Percentiles rank a stretch among this genome's conserved stretches.
Conservation (phyloP, 805 yeast species). For the Wickerhamomyces ciferrii region DNA sequence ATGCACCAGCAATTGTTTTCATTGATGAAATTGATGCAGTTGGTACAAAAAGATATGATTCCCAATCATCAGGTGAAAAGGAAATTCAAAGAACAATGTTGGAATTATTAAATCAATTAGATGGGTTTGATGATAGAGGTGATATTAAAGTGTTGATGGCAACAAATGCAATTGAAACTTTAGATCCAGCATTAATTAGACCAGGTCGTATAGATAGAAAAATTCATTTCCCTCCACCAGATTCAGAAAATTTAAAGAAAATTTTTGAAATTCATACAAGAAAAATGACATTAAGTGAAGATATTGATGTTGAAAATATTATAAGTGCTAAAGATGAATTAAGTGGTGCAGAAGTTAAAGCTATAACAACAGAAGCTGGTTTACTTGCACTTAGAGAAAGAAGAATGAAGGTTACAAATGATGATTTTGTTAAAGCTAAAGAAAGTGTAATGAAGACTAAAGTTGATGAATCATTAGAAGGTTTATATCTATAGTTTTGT, state of each 20-base stretch:
- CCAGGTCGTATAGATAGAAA: conserved; percentile 98
- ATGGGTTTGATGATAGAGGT: conserved; percentile 96
- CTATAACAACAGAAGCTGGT: conserved; percentile 97
- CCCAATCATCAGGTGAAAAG: conserved; percentile 87
- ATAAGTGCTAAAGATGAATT: conserved; percentile 89
- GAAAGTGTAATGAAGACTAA: conserved; percentile 95
- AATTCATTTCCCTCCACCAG: conserved; percentile 94
- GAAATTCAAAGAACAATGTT: conserved; percentile 98
- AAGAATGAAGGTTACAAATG: conserved; percentile 94
- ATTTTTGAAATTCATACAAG: conserved; percentile 88
- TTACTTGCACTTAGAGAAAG: conserved; percentile 92
- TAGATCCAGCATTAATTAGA: conserved; percentile 94
- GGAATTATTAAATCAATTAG: conserved; percentile 90
- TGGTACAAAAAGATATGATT: conserved; percentile 96
- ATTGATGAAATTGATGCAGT: conserved; percentile 99
- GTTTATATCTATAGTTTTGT: conserved; percentile 55
- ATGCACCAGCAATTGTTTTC: conserved; percentile 97
- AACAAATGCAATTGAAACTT: conserved; percentile 87
- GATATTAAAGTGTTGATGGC: conserved; percentile 98
- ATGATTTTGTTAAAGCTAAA: conserved; percentile 89
- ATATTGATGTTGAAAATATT: conserved; percentile 83
- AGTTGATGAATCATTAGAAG: conserved; percentile 94
- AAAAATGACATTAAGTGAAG: conserved; percentile 85
- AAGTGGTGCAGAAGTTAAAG: conserved; percentile 97
- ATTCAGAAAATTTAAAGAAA: conserved; percentile 86